A percentile compares a stretch with the other conserved stretches of the same genome.
Evolutionary conservation across 2,329 filamentous ascomycete genomes (phyloP).

Genomic region (Paracoccidioides lutzii): DNA sequence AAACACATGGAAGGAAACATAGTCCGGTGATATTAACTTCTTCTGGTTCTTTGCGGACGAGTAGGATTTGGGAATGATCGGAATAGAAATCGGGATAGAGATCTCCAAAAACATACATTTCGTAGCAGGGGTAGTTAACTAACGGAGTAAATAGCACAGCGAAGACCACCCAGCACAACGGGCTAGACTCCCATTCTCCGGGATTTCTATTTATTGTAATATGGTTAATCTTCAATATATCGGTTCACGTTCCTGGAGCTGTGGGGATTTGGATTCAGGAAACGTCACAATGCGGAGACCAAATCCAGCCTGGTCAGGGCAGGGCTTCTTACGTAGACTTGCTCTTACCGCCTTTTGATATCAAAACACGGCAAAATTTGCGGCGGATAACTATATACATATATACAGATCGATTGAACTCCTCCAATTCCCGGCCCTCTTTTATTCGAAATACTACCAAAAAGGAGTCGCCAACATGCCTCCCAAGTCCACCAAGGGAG

Average conservation of each 20-base stretch:
- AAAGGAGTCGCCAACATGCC: slow-evolving; percentile 43
- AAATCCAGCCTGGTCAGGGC: not conserved
- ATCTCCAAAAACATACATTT: not conserved
- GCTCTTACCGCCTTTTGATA: not conserved
- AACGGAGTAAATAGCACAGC: no score
- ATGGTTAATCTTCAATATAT: no score
- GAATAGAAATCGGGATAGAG: not conserved
- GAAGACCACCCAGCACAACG: no score
- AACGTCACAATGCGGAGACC: no score
- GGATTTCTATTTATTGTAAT: no score
- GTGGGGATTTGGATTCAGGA: no score
- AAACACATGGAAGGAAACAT: no score
- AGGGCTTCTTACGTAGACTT: not conserved
- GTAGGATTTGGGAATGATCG: not conserved
- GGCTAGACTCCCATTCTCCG: no score
- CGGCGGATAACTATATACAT: not conserved
- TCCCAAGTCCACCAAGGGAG: slow-evolving; percentile 65
- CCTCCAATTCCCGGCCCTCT: not conserved
- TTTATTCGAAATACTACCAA: not conserved
- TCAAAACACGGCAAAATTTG: not conserved
- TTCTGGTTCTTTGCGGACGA: not conserved
- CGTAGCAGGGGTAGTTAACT: no score
- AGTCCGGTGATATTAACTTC: not conserved
- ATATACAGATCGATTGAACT: not conserved
- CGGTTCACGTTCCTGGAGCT: no score